Evolutionary conservation across 148 eudicot genomes (phyloP).

Genomic region (Persicaria maculosa): DNA sequence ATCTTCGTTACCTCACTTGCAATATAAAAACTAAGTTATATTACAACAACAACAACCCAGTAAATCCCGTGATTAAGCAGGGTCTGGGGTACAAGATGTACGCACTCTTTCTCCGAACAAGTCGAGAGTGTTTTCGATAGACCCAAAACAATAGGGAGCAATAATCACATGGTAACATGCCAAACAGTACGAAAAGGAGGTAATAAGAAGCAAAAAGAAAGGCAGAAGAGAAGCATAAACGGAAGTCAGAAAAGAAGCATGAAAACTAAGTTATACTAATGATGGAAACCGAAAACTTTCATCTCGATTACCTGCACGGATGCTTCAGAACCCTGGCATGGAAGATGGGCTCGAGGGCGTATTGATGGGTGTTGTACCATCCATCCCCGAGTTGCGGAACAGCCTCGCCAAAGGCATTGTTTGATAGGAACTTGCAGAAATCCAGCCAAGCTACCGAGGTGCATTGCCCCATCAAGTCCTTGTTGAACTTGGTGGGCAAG

Average conservation of each 20-base stretch:
- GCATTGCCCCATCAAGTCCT: slow-evolving; percentile 46
- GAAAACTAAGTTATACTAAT: not conserved
- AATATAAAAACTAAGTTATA: not conserved
- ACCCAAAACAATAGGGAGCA: too few species aligned
- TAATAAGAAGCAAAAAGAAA: too few species aligned
- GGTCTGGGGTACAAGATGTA: too few species aligned
- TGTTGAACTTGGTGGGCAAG: slow-evolving; percentile 70
- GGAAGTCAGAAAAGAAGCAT: too few species aligned
- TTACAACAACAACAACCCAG: too few species aligned
- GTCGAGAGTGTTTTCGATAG: too few species aligned
- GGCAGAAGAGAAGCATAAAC: too few species aligned
- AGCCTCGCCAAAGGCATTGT: slow-evolving; percentile 52
- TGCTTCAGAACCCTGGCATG: slow-evolving; percentile 54
- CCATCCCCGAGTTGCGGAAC: slow-evolving; percentile 52
- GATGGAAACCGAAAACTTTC: too few species aligned
- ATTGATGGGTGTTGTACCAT: slow-evolving; percentile 83
- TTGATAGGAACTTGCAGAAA: slow-evolving; percentile 46
- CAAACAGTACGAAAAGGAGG: too few species aligned
- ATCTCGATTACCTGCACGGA: slow-evolving; percentile 34
- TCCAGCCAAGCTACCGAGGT: slow-evolving; percentile 42
- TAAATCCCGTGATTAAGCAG: too few species aligned
- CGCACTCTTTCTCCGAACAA: too few species aligned
- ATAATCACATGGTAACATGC: too few species aligned
- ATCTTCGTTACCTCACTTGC: not conserved
- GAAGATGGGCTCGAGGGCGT: slow-evolving; percentile 61